Conservation (phyloP, 1,139 yeast genomes). For the Trichomonascaceae sp. region DNA sequence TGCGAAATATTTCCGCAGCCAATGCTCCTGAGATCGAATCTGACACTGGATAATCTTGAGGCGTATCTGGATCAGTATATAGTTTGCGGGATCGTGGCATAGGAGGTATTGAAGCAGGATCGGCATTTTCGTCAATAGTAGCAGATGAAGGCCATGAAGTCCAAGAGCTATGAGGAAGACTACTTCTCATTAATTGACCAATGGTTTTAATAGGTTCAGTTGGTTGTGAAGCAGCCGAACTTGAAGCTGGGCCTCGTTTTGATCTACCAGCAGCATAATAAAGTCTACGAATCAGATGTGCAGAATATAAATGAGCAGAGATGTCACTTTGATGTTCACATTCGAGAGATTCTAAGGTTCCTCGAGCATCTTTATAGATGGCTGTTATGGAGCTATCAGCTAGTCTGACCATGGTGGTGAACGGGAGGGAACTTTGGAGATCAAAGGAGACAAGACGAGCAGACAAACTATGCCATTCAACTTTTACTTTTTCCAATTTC, state of each 20-base stretch:
- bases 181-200: not conserved
- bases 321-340: constrained; percentile 23
- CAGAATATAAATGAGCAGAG: constrained; percentile 27
- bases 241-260: not conserved
- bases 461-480: too few relatives aligned
- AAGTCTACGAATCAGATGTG: constrained; percentile 18
- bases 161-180: constrained; percentile 6
- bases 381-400: constrained; percentile 2
- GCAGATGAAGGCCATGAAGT: constrained; percentile 4
- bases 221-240: not conserved
- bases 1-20: not conserved
- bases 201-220: not conserved
- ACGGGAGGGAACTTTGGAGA: too few relatives aligned
- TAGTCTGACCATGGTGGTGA: not conserved
- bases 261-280: not conserved
- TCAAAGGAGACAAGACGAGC: too few relatives aligned
- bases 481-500: too few relatives aligned
- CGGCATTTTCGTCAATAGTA: not conserved
- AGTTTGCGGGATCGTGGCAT: constrained; percentile 12
- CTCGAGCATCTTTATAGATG: constrained; percentile 13
- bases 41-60: constrained; percentile 1
- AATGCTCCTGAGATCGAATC: not conserved
- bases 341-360: constrained; percentile 22
- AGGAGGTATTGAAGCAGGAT: constrained; percentile 8
- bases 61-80: constrained; percentile 11